These are phyloP conservation scores for Coemansia sp. DNA, from an alignment of 192 early-diverging fungal genomes.

Conservation along the genomic window DNA sequence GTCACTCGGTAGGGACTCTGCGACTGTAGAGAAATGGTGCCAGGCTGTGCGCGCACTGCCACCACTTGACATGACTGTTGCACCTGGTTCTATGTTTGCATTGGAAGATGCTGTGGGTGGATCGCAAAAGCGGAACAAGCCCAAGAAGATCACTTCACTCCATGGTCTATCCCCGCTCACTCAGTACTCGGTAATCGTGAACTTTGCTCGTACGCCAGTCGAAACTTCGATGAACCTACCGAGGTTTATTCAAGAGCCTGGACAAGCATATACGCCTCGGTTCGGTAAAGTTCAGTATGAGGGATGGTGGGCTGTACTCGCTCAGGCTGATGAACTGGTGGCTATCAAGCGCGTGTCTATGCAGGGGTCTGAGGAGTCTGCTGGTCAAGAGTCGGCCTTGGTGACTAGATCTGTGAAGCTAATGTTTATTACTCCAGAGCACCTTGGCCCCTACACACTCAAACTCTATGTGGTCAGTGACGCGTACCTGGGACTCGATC, in stretches of 20 bases:
- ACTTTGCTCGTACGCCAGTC: slow-evolving; percentile 22
- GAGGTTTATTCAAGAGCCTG: slow-evolving; percentile 33
- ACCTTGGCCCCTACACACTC: slow-evolving; percentile 60
- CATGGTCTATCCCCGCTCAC: slow-evolving; percentile 26
- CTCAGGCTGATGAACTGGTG: slow-evolving; percentile 71
- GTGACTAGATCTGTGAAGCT: slow-evolving; percentile 37
- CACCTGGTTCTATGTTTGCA: slow-evolving; percentile 4
- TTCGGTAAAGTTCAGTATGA: slow-evolving; percentile 95
- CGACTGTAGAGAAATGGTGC: slow-evolving; percentile 25
- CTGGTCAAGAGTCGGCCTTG: neutral
- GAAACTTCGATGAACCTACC: slow-evolving; percentile 29
- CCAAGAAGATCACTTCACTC: slow-evolving; percentile 25
- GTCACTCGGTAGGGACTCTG: neutral
- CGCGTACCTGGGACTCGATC: slow-evolving; percentile 78
- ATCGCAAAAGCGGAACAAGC: neutral
- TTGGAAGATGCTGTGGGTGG: neutral
- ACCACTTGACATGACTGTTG: slow-evolving; percentile 23
- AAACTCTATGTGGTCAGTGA: slow-evolving; percentile 71
- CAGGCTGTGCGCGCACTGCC: slow-evolving; percentile 42
- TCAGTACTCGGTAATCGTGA: slow-evolving; percentile 56
- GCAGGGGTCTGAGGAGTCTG: slow-evolving; percentile 43
- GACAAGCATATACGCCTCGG: slow-evolving; percentile 75
- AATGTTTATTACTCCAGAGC: slow-evolving; percentile 67
- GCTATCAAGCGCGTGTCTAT: slow-evolving; percentile 80
- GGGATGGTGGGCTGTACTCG: slow-evolving; percentile 91